Evolutionary conservation across 768 basidiomycete species (phyloP), one percentile per base, ranked within the genome.

Genomic region (Filobasidium floriforme): DNA sequence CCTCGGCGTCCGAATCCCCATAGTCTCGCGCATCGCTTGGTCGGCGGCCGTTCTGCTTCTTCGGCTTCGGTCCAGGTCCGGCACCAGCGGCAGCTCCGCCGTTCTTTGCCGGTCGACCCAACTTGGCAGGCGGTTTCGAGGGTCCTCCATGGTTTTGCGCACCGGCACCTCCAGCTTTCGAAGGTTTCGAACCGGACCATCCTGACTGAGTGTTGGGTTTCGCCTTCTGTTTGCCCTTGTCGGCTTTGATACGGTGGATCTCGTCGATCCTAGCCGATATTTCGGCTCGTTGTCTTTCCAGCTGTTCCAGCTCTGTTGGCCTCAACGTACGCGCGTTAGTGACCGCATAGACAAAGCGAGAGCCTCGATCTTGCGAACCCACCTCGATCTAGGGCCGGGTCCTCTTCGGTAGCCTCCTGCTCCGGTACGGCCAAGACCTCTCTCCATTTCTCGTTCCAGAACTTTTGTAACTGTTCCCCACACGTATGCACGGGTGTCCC

Each of bases 371-470:
- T 6, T 15, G 32, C 32, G 32, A 32, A 57, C 54, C 29, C 5
- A 57, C 54, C 54, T 57, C 54, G 54, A 32, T 57, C 29, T 24
- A 57, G 24, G 24, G 54, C 54, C 4, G 54, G 54, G 1, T 85
- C 87, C 1, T 86, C 86, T 6, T 85, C 84, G 0, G 85, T 85
- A 5, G 88, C 87, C 14, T 61, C 60, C 11, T 24, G 14, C 46
- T 52, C 40, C 14, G 41, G 24, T 1, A 59, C 46, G 14, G 59
- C 41, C 60, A 61, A 55, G 10, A 66, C 60, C n/a, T 46, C 10
- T 11, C 22, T 54, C 91, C 91, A 97, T 78, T 93, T 96, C 73
- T 92, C 89, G 65, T 93, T 88, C 79, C 98, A 99, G 40, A 92
- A 78, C 24, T 84, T 84, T 76, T 92, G 86, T n/a, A 98, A 81